Evolutionary conservation across 1,139 yeast species (phyloP).

Genomic region (Yamadazyma dendronema): DNA sequence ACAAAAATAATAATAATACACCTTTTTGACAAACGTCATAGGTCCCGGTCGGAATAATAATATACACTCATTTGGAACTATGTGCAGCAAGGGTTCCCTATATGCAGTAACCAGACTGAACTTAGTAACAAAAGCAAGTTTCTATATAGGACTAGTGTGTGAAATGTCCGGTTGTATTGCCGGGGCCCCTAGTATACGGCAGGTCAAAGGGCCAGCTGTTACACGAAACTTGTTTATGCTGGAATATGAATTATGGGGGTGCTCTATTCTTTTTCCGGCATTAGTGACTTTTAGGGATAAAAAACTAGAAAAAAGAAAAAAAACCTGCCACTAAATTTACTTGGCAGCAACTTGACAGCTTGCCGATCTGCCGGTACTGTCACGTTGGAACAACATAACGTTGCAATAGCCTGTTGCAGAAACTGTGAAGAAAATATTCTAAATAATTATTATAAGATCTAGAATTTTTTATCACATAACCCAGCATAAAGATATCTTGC

Average conservation of each 20-base stretch:
- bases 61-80: conserved; percentile 3
- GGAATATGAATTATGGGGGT: not conserved
- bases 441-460: no score
- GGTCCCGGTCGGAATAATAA: conserved; percentile 5
- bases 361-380: no score
- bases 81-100: not conserved
- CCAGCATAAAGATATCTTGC: not conserved
- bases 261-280: conserved; percentile 1
- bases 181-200: not conserved
- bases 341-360: conserved; percentile 1
- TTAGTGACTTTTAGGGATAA: conserved; percentile 1
- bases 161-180: not conserved
- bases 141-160: not conserved
- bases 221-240: not conserved
- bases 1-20: not conserved
- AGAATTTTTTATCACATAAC: no score
- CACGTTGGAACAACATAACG: no score
- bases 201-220: not conserved
- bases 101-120: not conserved
- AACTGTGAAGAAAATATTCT: no score
- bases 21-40: conserved; percentile 10
- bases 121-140: not conserved
- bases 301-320: conserved; percentile 1
- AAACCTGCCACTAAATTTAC: not conserved
- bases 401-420: no score